A percentile compares a stretch with the other conserved stretches of the same genome.
These are phyloP conservation scores for Candida glaebosa DNA, from an alignment of 805 yeast species.

Conservation along the genomic window DNA sequence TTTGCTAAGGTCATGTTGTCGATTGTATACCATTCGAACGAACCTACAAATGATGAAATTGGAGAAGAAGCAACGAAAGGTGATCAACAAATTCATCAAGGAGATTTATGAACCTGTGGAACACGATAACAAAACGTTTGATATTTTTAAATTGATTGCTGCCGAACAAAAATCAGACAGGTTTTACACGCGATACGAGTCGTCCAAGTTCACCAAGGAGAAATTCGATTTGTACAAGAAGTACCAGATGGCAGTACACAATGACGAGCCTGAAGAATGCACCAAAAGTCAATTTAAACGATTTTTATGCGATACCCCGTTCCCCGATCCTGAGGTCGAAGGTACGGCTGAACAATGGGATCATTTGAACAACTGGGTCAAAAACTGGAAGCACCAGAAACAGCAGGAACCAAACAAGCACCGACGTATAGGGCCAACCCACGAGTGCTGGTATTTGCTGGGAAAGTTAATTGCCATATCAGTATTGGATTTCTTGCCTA, in stretches of 20 bases:
- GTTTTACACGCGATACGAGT: slow-evolving; percentile 48
- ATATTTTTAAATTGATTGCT: slow-evolving; percentile 29
- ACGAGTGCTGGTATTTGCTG: slow-evolving; percentile 72
- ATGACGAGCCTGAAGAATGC: slow-evolving; percentile 51
- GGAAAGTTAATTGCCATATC: slow-evolving; percentile 67
- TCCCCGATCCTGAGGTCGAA: slow-evolving; percentile 25
- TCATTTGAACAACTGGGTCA: slow-evolving; percentile 38
- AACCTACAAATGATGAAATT: slow-evolving; percentile 42
- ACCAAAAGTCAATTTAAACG: slow-evolving; percentile 48
- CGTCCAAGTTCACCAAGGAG: slow-evolving; percentile 49
- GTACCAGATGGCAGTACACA: slow-evolving; percentile 71
- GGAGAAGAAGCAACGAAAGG: slow-evolving; percentile 64
- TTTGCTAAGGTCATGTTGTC: slow-evolving; percentile 68
- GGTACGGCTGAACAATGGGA: slow-evolving; percentile 26
- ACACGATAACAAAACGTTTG: slow-evolving; percentile 15
- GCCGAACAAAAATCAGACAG: slow-evolving; percentile 36
- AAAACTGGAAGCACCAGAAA: slow-evolving; percentile 13
- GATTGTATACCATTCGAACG: slow-evolving; percentile 75
- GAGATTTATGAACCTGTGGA: slow-evolving; percentile 21
- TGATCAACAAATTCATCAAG: slow-evolving; percentile 56
- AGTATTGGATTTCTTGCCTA: slow-evolving; percentile 72
- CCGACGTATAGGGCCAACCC: slow-evolving; percentile 57
- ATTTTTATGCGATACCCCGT: slow-evolving; percentile 72
- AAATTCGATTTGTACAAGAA: slow-evolving; percentile 61
- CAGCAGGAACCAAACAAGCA: neutral